A percentile compares a stretch with the other conserved stretches of the same genome.
Conservation (phyloP, 2,329 filamentous ascomycete genomes). For the Cladosporium sp. region DNA sequence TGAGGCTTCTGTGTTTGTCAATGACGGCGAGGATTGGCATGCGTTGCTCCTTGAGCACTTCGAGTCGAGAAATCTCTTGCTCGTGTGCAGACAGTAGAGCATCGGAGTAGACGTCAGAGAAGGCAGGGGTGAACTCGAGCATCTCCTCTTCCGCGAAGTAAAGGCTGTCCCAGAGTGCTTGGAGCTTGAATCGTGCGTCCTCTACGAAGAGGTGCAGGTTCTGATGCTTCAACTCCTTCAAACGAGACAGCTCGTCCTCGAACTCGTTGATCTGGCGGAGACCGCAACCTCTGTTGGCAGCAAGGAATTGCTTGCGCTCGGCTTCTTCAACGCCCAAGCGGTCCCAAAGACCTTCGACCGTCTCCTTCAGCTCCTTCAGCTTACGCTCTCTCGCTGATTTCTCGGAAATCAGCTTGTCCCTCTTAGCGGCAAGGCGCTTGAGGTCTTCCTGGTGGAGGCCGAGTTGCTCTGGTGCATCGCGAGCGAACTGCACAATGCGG, state of each 20-base stretch:
- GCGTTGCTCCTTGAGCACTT: conserved; percentile 80
- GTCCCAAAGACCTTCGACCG: conserved; percentile 86
- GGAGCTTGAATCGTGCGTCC: conserved; percentile 82
- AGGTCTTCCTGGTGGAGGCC: conserved; percentile 88
- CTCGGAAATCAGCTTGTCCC: conserved; percentile 81
- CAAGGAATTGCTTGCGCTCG: conserved; percentile 81
- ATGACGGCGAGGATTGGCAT: conserved; percentile 77
- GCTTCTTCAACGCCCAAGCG: conserved; percentile 77
- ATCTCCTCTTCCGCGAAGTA: conserved; percentile 98
- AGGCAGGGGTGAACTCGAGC: conserved; percentile 95
- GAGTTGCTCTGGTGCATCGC: conserved; percentile 87
- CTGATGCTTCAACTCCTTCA: conserved; percentile 91
- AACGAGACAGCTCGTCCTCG: conserved; percentile 78
- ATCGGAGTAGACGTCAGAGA: conserved; percentile 89
- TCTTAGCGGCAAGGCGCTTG: conserved; percentile 63
- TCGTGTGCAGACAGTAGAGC: conserved; percentile 93
- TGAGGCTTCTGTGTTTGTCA: conserved; percentile 75
- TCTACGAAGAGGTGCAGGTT: conserved; percentile 96
- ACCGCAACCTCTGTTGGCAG: conserved; percentile 84
- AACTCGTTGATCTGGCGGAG: conserved; percentile 92
- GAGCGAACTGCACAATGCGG: conserved; percentile 81
- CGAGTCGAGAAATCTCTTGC: conserved; percentile 77
- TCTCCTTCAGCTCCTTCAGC: conserved; percentile 68
- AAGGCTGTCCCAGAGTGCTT: conserved; percentile 90
- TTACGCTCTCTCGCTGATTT: conserved; percentile 79